phyloP scores from a whole-genome alignment of 2,329 filamentous ascomycete genomes.

The Ceratocystiopsis sp. region DNA sequence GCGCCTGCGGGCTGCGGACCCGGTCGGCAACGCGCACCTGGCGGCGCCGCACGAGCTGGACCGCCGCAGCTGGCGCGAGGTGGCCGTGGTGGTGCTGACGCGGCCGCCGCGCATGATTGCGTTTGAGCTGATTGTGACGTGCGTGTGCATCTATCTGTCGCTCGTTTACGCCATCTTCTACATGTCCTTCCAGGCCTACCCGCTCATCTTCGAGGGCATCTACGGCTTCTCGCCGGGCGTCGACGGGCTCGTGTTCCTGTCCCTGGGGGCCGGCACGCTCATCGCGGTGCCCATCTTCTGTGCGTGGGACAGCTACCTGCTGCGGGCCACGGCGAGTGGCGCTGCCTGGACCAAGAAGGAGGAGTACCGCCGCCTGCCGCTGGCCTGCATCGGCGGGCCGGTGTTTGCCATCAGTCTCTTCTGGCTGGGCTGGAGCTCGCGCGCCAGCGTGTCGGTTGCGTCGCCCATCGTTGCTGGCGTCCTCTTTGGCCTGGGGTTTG shows the following conservation, averaged over 20 bases:
- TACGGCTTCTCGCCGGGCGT: slow-evolving; percentile 48
- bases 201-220: slow-evolving; percentile 45
- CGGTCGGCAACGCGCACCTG: slow-evolving; percentile 19
- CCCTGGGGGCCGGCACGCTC: slow-evolving; percentile 46
- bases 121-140: slow-evolving; percentile 57
- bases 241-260: slow-evolving; percentile 50
- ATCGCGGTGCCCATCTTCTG: slow-evolving; percentile 45
- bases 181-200: slow-evolving; percentile 65
- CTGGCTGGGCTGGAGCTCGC: slow-evolving; percentile 45
- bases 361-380: slow-evolving; percentile 51
- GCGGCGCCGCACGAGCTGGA: slow-evolving; percentile 48
- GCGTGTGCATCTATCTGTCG: slow-evolving; percentile 52
- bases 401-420: slow-evolving; percentile 39
- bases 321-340: slow-evolving; percentile 28
- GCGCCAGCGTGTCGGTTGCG: slow-evolving; percentile 28
- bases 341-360: slow-evolving; percentile 43
- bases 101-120: slow-evolving; percentile 56
- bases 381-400: slow-evolving; percentile 54
- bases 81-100: slow-evolving; percentile 52
- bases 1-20: slow-evolving; percentile 37
- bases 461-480: slow-evolving; percentile 43
- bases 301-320: slow-evolving; percentile 44
- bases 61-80: slow-evolving; percentile 34
- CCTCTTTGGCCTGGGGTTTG: slow-evolving; percentile 42
- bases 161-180: slow-evolving; percentile 49